Conservation (phyloP, 2,329 filamentous ascomycete species). For the Fusarium haematococcum region DNA sequence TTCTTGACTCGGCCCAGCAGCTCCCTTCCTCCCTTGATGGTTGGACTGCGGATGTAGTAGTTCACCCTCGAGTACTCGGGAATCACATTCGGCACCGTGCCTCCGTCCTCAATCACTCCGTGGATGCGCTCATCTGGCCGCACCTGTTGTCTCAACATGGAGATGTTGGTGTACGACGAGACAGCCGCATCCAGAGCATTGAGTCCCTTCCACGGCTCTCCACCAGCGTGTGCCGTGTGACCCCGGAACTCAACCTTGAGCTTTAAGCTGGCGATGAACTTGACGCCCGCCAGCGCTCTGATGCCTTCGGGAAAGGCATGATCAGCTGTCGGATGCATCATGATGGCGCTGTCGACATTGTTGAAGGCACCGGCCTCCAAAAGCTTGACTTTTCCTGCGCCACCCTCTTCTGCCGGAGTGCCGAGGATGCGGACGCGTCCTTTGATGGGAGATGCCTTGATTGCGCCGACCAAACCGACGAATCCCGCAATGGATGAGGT, state of each 20-base stretch:
- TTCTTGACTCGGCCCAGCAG: slow-evolving; percentile 48
- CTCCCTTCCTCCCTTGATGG: slow-evolving; percentile 43
- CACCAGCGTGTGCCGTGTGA: background rate
- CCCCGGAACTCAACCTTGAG: background rate
- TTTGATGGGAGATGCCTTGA: background rate
- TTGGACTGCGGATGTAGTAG: slow-evolving; percentile 48
- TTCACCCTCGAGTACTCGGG: slow-evolving; percentile 53
- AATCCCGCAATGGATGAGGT: background rate
- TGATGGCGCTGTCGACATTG: background rate
- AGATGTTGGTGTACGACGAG: background rate
- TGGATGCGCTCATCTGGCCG: background rate
- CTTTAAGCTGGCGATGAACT: background rate
- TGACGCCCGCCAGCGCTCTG: background rate
- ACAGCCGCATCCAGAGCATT: background rate
- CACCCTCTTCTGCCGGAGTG: background rate
- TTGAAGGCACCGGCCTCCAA: background rate
- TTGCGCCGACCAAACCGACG: background rate
- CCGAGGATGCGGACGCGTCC: background rate
- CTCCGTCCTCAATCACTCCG: background rate
- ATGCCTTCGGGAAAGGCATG: background rate
- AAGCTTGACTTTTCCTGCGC: background rate
- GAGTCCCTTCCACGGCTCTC: background rate
- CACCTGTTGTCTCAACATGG: background rate
- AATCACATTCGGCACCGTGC: slow-evolving; percentile 53
- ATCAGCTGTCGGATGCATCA: background rate